Evolutionary conservation across 352 stramenopile species (phyloP).

Genomic region (Thalassiosira livingstoniorum): DNA sequence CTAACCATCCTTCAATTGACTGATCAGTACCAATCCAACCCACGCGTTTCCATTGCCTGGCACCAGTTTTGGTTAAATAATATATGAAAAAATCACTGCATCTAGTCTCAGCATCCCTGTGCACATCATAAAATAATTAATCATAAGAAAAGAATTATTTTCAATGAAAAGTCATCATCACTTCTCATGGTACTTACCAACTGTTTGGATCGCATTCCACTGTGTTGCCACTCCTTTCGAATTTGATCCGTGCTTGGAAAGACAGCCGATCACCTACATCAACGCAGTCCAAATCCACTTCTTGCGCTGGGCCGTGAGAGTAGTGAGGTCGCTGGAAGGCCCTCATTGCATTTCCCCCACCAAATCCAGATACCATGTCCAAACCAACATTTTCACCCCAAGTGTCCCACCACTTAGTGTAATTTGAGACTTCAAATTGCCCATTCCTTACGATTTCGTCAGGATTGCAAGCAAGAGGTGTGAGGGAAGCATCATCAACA

Average conservation of each 20-base stretch:
- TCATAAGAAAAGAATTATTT: too few species aligned
- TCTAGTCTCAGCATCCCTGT: too few species aligned
- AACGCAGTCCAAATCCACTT: constrained; percentile 9
- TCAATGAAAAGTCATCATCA: too few species aligned
- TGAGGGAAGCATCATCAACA: constrained; percentile 50
- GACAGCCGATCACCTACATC: constrained; percentile 51
- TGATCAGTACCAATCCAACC: too few species aligned
- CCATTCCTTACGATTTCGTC: constrained; percentile 55
- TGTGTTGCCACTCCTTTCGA: constrained; percentile 19
- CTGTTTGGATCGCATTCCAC: constrained; percentile 45
- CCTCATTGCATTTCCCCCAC: constrained; percentile 44
- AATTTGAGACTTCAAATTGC: constrained; percentile 37
- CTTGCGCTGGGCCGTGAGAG: constrained; percentile 44
- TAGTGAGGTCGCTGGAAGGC: constrained; percentile 28
- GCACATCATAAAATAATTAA: too few species aligned
- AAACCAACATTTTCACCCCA: constrained; percentile 32
- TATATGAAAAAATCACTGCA: too few species aligned
- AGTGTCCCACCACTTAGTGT: constrained; percentile 55
- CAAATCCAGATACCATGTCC: constrained; percentile 40
- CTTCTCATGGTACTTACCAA: too few species aligned
- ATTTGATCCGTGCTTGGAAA: constrained; percentile 55
- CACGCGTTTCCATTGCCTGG: too few species aligned
- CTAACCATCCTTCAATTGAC: too few species aligned
- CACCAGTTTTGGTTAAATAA: too few species aligned
- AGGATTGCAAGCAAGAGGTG: constrained; percentile 35